Percentiles rank a stretch among this genome's conserved stretches.
phyloP scores from a whole-genome alignment of 495 filamentous ascomycete species.

The Neurospora intermedia region DNA sequence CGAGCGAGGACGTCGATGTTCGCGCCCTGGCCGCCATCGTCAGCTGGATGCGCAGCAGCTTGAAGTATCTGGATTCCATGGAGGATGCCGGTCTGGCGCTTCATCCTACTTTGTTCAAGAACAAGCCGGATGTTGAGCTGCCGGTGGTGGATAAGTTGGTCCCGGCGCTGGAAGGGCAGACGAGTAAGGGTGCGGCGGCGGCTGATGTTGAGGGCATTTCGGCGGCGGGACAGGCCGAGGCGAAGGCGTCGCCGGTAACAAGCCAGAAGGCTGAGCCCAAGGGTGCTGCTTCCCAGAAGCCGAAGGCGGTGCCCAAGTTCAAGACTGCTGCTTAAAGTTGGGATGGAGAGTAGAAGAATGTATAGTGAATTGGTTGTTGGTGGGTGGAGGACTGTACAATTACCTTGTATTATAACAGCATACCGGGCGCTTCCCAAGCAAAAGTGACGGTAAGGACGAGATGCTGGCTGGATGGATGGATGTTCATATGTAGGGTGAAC shows the following conservation, averaged over 20 bases:
- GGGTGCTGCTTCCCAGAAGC: neutral
- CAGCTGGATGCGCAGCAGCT: slow-evolving; percentile 61
- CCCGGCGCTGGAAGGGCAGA: slow-evolving; percentile 13
- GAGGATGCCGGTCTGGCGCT: slow-evolving; percentile 41
- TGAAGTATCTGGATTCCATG: slow-evolving; percentile 53
- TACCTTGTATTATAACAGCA: neutral
- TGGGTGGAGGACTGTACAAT: neutral
- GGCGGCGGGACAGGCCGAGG: neutral
- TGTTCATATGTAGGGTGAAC: neutral
- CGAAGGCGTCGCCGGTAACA: neutral
- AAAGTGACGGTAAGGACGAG: neutral
- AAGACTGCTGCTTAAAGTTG: neutral
- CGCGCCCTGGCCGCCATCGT: slow-evolving; percentile 62
- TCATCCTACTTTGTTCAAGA: slow-evolving; percentile 27
- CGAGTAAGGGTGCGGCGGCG: slow-evolving; percentile 2
- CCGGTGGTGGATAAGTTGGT: slow-evolving; percentile 28
- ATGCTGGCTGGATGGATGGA: neutral
- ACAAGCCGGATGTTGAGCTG: slow-evolving; percentile 28
- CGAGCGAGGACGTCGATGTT: slow-evolving; percentile 57
- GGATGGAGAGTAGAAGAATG: neutral
- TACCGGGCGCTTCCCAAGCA: neutral
- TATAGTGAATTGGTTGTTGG: neutral
- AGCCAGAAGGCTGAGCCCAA: neutral
- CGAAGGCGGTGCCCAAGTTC: neutral
- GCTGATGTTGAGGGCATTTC: neutral